Base-by-base conservation (phyloP, 2,329 filamentous ascomycete species). In the Domatiomyces globalis region DNA sequence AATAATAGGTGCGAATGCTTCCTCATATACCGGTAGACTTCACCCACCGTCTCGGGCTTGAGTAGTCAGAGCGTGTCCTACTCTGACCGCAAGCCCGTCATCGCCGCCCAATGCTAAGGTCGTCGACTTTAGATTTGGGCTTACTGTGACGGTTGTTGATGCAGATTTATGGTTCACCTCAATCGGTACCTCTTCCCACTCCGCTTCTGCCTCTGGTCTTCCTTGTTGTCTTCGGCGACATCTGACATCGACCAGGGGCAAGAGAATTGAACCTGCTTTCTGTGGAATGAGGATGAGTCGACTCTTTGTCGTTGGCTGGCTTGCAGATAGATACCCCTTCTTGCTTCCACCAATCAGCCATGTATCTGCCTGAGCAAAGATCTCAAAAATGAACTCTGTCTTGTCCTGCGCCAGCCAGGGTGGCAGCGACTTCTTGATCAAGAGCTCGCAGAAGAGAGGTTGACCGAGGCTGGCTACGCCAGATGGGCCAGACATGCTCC, bases 341-440 rank as follows among this genome's bases (percentile, higher is more conserved):
- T 85, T 77, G 44, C 84, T 80, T 0, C 89, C 90, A 19, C 87
- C 89, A 2, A 96, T 71, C 1, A 95, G 77, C 90, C 90, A 96
- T 0, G 79, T 75, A 42, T 90, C 87, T 1, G 77, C 70, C 15
- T 81, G 79, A 0, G 83, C 83, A 12, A 80, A 79, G 19, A 96
- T 74, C 59, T 95, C 89, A 66, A 92, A 94, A 58, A 83, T 80
- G n/a, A 46, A 52, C 45, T 60, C 52, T 5, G 49, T 39, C 27
- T 29, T 9, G n/a, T 12, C 43, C 20, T 5, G 33, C 12, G 33
- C 33, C 82, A 45, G 68, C 68, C 27, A 75, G 71, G 0, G 78
- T 81, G 58, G 80, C 73, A 46, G 66, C 70, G 53, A 83, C 72
- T 39, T 62, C 61, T 18, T 15, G 19, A 47, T 47, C 17, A 18